A percentile compares a stretch with the other conserved stretches of the same genome.
phyloP scores from a whole-genome alignment of 345 rosid species.

The Adansonia digitata region DNA sequence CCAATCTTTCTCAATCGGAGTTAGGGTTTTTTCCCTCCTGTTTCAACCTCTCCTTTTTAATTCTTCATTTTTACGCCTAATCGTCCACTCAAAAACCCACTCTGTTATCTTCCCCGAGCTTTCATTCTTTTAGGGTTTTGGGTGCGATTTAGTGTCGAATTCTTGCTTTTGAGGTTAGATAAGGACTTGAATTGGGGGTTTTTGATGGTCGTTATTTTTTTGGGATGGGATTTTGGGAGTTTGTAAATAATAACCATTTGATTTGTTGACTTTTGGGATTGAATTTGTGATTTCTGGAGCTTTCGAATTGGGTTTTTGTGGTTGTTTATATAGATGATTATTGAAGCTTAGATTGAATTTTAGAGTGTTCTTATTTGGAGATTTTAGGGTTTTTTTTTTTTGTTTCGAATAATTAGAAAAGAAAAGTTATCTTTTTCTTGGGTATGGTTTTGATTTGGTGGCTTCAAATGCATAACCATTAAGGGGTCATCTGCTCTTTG shows the following conservation, averaged over 20 bases:
- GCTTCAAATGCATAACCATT: too few species aligned
- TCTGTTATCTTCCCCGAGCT: conserved; percentile 7
- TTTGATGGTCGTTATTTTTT: background rate
- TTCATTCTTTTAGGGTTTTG: conserved; percentile 17
- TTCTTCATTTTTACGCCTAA: background rate
- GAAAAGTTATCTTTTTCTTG: conserved; percentile 15
- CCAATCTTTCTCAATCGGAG: conserved; percentile 15
- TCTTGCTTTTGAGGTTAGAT: conserved; percentile 21
- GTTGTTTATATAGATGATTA: conserved; percentile 28
- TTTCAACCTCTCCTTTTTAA: background rate
- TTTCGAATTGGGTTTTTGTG: conserved; percentile 11
- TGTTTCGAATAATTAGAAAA: background rate
- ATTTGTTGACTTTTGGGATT: conserved; percentile 37
- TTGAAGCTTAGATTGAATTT: conserved; percentile 23
- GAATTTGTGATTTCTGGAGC: background rate
- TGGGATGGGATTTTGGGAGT: conserved; percentile 12
- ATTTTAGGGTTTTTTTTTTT: conserved; percentile 29
- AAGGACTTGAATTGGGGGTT: conserved; percentile 25
- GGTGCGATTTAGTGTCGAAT: conserved; percentile 24
- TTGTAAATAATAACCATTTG: conserved; percentile 12
- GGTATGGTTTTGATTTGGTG: too few species aligned
- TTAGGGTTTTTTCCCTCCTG: conserved; percentile 26
- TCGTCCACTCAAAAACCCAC: conserved; percentile 6
- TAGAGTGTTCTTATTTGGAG: conserved; percentile 18
- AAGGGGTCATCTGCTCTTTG: conserved; percentile 49